These are phyloP conservation scores for Colletotrichum theobromicola DNA, from an alignment of 2,329 filamentous ascomycete species.

Conservation along the genomic window DNA sequence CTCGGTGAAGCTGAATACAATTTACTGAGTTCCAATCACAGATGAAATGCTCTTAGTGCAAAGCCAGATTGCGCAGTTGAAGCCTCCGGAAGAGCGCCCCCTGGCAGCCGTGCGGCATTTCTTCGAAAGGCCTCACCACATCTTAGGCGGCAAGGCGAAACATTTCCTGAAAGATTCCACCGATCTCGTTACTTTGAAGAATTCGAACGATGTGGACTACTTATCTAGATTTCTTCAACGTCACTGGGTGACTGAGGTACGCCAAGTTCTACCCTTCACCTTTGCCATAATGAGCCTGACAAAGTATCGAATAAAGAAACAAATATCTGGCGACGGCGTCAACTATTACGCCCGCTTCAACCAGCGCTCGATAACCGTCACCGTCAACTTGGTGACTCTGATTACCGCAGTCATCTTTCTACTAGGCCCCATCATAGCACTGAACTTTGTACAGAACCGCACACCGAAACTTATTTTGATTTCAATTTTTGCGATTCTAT, in stretches of 20 bases:
- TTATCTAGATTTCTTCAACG: not conserved
- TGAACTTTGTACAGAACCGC: constrained; percentile 9
- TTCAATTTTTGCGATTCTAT: constrained; percentile 17
- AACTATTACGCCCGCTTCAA: not conserved
- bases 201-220: accelerated
- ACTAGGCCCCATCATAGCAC: not conserved
- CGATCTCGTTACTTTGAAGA: accelerated
- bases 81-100: not conserved
- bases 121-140: not conserved
- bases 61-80: not conserved
- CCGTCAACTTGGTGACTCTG: not conserved
- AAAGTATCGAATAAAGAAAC: not conserved
- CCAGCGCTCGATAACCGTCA: not conserved
- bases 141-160: not conserved
- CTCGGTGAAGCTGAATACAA: too few relatives aligned
- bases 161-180: not conserved
- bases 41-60: not conserved
- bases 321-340: not conserved
- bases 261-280: accelerated
- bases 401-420: not conserved
- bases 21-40: not conserved
- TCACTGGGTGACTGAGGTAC: not conserved
- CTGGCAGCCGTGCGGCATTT: not conserved
- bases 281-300: accelerated
- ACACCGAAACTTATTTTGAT: constrained; percentile 7